Percentiles rank a stretch among this genome's conserved stretches.
These are phyloP conservation scores for Phaseolus lunatus DNA, from an alignment of 306 rosid species.

Conservation along the genomic window DNA sequence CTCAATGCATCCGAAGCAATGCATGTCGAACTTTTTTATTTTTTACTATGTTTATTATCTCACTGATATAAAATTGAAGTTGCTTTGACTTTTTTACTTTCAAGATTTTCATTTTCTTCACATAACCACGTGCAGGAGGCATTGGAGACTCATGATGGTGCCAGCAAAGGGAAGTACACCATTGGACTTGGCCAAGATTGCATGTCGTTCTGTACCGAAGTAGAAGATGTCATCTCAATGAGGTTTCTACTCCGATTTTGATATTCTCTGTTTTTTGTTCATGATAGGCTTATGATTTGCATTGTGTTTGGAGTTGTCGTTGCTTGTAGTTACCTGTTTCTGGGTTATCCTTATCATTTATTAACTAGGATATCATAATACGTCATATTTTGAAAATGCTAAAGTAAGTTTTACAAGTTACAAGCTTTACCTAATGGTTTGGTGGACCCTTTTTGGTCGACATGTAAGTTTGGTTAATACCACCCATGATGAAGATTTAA, in stretches of 20 bases:
- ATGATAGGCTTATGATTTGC: background rate
- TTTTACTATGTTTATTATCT: slow-evolving; percentile 2
- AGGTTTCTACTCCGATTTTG: slow-evolving; percentile 59
- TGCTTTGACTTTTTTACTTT: slow-evolving; percentile 20
- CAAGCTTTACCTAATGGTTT: slow-evolving; percentile 17
- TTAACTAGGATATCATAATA: background rate
- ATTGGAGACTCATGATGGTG: slow-evolving; percentile 97
- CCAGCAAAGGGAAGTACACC: slow-evolving; percentile 93
- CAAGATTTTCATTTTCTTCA: slow-evolving; percentile 29
- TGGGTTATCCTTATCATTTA: background rate
- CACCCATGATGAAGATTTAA: background rate
- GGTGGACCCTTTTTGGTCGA: background rate
- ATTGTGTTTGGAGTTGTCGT: background rate
- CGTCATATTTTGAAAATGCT: background rate
- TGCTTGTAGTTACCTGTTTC: slow-evolving; percentile 13
- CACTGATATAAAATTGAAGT: slow-evolving; percentile 14
- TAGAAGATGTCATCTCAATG: slow-evolving; percentile 99
- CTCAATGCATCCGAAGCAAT: slow-evolving; percentile 20
- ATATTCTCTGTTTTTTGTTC: slow-evolving; percentile 29
- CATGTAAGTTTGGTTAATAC: slow-evolving; percentile 16
- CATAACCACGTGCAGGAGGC: slow-evolving; percentile 68
- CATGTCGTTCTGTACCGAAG: slow-evolving; percentile 92
- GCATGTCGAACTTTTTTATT: background rate
- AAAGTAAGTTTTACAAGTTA: slow-evolving; percentile 15
- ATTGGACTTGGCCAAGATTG: slow-evolving; percentile 99